Evolutionary conservation across 768 basidiomycete species (phyloP).

Genomic region (Boletus pseudo-olivaceus): DNA sequence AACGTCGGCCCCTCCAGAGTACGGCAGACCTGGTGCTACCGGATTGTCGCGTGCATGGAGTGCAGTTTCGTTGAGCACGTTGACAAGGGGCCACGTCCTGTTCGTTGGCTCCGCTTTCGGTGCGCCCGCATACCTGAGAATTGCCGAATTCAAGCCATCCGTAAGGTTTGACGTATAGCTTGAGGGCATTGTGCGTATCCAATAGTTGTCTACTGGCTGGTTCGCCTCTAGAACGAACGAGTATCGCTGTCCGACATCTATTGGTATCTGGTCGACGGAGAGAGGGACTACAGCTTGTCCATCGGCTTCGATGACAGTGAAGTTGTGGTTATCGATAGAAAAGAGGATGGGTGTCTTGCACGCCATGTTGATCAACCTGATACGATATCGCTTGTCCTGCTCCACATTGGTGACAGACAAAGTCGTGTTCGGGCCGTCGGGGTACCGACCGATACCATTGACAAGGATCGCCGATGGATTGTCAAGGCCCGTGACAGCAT

Average conservation of each 20-base stretch:
- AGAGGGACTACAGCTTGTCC: conserved; percentile 38
- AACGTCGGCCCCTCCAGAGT: conserved; percentile 43
- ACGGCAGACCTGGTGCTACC: conserved; percentile 32
- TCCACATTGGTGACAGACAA: conserved; percentile 37
- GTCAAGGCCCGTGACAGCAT: conserved; percentile 20
- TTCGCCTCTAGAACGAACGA: conserved; percentile 41
- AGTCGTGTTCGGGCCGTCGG: conserved; percentile 30
- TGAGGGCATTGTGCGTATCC: conserved; percentile 39
- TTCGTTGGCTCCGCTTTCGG: conserved; percentile 33
- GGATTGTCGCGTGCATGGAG: conserved; percentile 34
- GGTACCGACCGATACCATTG: conserved; percentile 39
- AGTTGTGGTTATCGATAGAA: conserved; percentile 43
- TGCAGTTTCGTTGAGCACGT: conserved; percentile 35
- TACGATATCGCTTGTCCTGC: conserved; percentile 34
- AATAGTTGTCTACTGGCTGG: conserved; percentile 38
- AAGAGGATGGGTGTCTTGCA: conserved; percentile 43
- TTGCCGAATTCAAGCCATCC: conserved; percentile 40
- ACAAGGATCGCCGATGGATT: conserved; percentile 33
- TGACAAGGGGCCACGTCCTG: conserved; percentile 4
- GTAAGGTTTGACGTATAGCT: conserved; percentile 26
- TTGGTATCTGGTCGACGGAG: conserved; percentile 38
- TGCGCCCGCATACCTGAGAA: conserved; percentile 43
- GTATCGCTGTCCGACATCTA: conserved; percentile 53
- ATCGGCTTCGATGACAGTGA: conserved; percentile 50
- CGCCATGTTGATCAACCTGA: conserved; percentile 39